Conservation (phyloP, 257 asterid genomes). For the Parsonsia alboflavescens region DNA sequence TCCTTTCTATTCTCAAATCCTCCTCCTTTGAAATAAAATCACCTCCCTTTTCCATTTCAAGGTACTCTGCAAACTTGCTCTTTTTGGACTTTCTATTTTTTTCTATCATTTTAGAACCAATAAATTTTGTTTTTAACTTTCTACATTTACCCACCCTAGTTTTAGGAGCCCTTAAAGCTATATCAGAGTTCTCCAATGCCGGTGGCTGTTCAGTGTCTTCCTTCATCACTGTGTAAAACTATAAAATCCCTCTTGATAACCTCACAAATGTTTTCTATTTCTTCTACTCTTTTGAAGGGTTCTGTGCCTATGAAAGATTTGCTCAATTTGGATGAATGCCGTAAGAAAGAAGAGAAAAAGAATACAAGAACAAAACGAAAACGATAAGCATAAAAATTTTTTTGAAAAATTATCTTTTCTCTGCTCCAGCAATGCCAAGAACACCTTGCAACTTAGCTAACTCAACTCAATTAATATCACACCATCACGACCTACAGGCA, state of each 20-base stretch:
- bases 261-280: slow-evolving; percentile 18
- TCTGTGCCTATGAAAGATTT: slow-evolving; percentile 16
- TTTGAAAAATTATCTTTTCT: not conserved
- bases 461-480: no score
- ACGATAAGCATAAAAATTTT: no score
- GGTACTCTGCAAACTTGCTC: slow-evolving; percentile 44
- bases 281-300: slow-evolving; percentile 8
- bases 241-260: not conserved
- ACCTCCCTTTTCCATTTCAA: slow-evolving; percentile 54
- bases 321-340: slow-evolving; percentile 21
- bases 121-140: slow-evolving; percentile 29
- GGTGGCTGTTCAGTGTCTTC: slow-evolving; percentile 11
- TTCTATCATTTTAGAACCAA: slow-evolving; percentile 15
- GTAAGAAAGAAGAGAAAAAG: slow-evolving; percentile 1
- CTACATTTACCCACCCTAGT: slow-evolving; percentile 22
- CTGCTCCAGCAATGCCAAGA: not conserved
- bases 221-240: slow-evolving; percentile 12
- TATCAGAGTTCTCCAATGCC: slow-evolving; percentile 11
- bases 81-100: slow-evolving; percentile 25
- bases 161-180: slow-evolving; percentile 29
- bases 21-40: slow-evolving; percentile 34
- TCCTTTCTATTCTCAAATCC: slow-evolving; percentile 59
- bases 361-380: not conserved
- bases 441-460: not conserved
- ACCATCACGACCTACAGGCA: no score